Percentiles rank a stretch among this genome's conserved stretches.
Conservation (phyloP, 2,329 filamentous ascomycete genomes). For the Arachnomyces sp. region DNA sequence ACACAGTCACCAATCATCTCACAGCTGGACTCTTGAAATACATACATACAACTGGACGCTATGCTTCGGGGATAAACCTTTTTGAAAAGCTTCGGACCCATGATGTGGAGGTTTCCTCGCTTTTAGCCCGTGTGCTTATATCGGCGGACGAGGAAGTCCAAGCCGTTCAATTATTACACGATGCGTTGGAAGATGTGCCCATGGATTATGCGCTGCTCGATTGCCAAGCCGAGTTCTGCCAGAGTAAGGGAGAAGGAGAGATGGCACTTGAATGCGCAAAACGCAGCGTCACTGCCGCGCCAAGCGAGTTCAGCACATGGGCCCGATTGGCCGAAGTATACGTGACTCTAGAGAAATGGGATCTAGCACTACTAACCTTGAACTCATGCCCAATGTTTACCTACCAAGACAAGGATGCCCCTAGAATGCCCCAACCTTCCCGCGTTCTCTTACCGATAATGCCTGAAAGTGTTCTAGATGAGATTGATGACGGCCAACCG, state of each 20-base stretch:
- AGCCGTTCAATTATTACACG: constrained; percentile 77
- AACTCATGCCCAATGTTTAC: constrained; percentile 99
- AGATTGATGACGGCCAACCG: constrained; percentile 83
- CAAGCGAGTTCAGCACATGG: constrained; percentile 97
- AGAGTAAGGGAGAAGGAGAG: constrained; percentile 77
- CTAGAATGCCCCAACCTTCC: constrained; percentile 85
- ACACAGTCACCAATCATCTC: constrained; percentile 90
- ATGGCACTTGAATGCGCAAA: constrained; percentile 91
- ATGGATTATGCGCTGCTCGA: constrained; percentile 98
- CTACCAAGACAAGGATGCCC: constrained; percentile 96
- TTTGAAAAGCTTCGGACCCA: constrained; percentile 91
- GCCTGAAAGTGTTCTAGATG: constrained; percentile 82
- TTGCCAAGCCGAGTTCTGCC: constrained; percentile 84
- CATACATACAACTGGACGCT: constrained; percentile 89
- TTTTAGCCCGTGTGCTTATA: constrained; percentile 83
- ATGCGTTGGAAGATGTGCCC: constrained; percentile 80
- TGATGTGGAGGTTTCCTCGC: constrained; percentile 87
- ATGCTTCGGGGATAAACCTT: constrained; percentile 90
- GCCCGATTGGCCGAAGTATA: constrained; percentile 89
- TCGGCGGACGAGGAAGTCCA: constrained; percentile 97
- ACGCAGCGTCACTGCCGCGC: constrained; percentile 86
- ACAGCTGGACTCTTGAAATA: constrained; percentile 91
- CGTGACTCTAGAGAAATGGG: constrained; percentile 90
- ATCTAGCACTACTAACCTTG: constrained; percentile 84
- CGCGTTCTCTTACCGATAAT: constrained; percentile 82